phyloP scores from a whole-genome alignment of 2,329 filamentous ascomycete genomes.

The Neonectria hederae region DNA sequence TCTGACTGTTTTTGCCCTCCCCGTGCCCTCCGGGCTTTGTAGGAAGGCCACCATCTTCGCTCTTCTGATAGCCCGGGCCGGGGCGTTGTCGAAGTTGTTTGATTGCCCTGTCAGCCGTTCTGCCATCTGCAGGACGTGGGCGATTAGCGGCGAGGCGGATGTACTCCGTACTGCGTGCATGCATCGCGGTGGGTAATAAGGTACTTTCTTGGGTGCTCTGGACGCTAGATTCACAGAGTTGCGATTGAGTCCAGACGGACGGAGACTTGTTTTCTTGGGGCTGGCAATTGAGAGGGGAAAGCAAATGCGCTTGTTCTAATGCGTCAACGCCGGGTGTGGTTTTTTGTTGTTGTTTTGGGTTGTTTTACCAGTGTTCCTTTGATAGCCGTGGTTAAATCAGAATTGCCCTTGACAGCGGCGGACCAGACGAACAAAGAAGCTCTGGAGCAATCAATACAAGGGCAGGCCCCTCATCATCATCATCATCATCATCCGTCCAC shows the following conservation, averaged over 20 bases:
- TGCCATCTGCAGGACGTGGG: constrained; percentile 8
- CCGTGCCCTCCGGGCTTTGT: not conserved
- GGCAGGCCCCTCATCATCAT: not conserved
- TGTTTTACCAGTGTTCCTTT: not conserved
- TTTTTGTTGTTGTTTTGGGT: too few relatives aligned
- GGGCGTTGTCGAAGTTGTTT: not conserved
- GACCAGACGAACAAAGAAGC: too few relatives aligned
- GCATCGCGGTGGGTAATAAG: not conserved
- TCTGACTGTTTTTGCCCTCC: not conserved
- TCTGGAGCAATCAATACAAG: too few relatives aligned
- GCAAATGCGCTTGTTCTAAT: constrained; percentile 11
- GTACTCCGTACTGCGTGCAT: not conserved
- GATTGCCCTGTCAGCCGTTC: not conserved
- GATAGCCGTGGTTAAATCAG: constrained; percentile 22
- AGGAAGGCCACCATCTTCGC: not conserved
- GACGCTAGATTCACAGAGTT: not conserved
- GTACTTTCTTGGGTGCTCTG: not conserved
- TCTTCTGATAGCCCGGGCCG: not conserved
- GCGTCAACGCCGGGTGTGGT: constrained; percentile 33
- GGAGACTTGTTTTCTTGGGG: constrained; percentile 1
- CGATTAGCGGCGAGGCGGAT: constrained; percentile 16
- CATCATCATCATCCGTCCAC: constrained; percentile 4
- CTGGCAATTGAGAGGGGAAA: constrained; percentile 5
- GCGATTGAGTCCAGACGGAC: not conserved
- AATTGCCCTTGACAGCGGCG: not conserved